Base-by-base conservation (phyloP, 2,329 filamentous ascomycete genomes). In the Talaromyces albobiverticillius region DNA sequence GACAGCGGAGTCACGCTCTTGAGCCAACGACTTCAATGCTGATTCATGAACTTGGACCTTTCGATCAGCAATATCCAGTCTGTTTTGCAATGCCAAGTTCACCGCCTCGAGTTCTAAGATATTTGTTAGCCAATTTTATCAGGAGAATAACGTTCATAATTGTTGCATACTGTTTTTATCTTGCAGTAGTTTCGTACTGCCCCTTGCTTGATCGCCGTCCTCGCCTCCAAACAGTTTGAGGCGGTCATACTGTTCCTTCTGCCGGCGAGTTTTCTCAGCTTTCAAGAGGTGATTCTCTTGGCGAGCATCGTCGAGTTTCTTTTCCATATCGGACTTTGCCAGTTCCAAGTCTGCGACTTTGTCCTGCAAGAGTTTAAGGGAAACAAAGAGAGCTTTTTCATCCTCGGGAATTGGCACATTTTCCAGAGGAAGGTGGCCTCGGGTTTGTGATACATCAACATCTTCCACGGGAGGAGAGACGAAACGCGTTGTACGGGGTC, bases 351-450 rank as follows among this genome's bases (percentile, higher is more conserved):
- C 73, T 0, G 76, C 71, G 38, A 85, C 76, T 62, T 81, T 82
- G 40, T 83, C 81, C 59, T 84, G 78, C 10, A 85, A 67, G 16
- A 82, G 68, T 50, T 83, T 77, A 14, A 86, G 70, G 10, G 82
- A 82, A n/a, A 81, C 75, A 61, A 83, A 84, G 46, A 87, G 78
- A 2, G 79, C 79, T 65, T 86, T 84, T 59, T 86, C 84, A 46
- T 86, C 82, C 11, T 80, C 76, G 0, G 83, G 83, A 43, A 85
- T 75, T 0, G 81, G 76, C 10, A 85, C 72, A 11, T 77, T 74
- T 34, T 83, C 76, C 18, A 86, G 68, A 0, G 76, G 74, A 11
- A 74, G 65, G 61, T 84, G 74, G 34, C 69, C 64, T 11, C 64
- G 67, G 18, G 65, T 62, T 29, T 70, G 54, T 13, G 67, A 68